Base-by-base conservation (phyloP, 176 grass and related monocot genomes). In the Stipa capillata region DNA sequence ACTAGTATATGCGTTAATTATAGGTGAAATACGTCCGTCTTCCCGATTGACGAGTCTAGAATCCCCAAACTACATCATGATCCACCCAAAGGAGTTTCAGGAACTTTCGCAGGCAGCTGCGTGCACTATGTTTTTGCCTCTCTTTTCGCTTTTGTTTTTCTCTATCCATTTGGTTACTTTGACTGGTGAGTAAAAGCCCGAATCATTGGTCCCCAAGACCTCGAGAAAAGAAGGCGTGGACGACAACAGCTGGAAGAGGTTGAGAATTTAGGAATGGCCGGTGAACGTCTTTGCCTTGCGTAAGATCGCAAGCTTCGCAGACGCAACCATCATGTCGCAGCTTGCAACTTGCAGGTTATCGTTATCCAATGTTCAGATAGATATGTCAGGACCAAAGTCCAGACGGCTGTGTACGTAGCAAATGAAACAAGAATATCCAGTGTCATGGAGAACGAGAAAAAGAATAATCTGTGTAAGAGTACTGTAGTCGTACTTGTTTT, bases 21-120 rank as follows among this genome's bases (percentile, higher is more conserved):
- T 32, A 15, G 5, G 25, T 6, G 27, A 59, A 17, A 14, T 16
- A 59, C 5, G 5, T n/a, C 13, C 0, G 29, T 58, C 55, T 58
- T 59, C 56, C 14, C 31, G 57, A 61, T 18, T n/a, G n/a, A n/a
- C n/a, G n/a, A n/a, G n/a, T n/a, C n/a, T n/a, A n/a, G 15, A 17
- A 61, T 33, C n/a, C 57, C 28, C 14, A 8, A 32, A 16, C 57
- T 60, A 25, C 14, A 28, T 64, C 85, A 73, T 72, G 45, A n/a
- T n/a, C n/a, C n/a, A 56, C 36, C 73, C 73, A 87, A 83, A 73
- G 85, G 65, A 2, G 74, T 83, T 88, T 25, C 79, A 20, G 39
- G 57, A 65, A 88, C 86, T 88, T 88, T 73, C 86, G 23, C 66
- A 47, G 65, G 80, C 66, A 83, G 11, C 57, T 18, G 72, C 62